Evolutionary conservation across 257 asterid genomes (phyloP).

Genomic region (Salvia hispanica): DNA sequence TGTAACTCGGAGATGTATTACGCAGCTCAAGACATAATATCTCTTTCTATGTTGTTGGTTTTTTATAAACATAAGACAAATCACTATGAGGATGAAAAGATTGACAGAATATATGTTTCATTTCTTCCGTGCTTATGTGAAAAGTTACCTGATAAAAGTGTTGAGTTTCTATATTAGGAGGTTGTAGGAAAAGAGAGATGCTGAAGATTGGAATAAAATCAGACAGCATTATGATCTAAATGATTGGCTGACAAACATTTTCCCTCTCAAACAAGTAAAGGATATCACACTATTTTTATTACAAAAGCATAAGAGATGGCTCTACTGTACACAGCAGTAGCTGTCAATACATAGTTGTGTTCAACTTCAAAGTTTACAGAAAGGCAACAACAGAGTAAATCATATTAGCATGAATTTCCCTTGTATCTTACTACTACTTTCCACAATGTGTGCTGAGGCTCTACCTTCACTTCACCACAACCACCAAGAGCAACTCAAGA

Average conservation of each 20-base stretch:
- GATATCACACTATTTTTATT: constrained; percentile 14
- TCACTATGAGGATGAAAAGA: neutral
- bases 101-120: neutral
- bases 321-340: constrained; percentile 13
- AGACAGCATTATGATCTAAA: neutral
- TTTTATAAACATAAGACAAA: neutral
- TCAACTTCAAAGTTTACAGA: neutral
- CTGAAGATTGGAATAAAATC: constrained; percentile 48
- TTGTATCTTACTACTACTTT: constrained; percentile 20
- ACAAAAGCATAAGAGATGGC: neutral
- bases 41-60: constrained; percentile 7
- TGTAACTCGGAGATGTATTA: neutral
- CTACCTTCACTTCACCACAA: neutral
- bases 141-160: neutral
- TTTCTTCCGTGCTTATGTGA: neutral
- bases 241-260: constrained; percentile 20
- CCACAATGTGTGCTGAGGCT: constrained; percentile 26
- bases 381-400: constrained; percentile 9
- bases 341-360: constrained; percentile 9
- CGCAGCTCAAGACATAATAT: constrained; percentile 1
- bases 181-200: constrained; percentile 23
- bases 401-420: constrained; percentile 26
- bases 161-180: neutral
- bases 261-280: constrained; percentile 37
- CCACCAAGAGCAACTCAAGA: neutral